Conservation (phyloP, 345 rosid species). For the Sonneratia alba region DNA sequence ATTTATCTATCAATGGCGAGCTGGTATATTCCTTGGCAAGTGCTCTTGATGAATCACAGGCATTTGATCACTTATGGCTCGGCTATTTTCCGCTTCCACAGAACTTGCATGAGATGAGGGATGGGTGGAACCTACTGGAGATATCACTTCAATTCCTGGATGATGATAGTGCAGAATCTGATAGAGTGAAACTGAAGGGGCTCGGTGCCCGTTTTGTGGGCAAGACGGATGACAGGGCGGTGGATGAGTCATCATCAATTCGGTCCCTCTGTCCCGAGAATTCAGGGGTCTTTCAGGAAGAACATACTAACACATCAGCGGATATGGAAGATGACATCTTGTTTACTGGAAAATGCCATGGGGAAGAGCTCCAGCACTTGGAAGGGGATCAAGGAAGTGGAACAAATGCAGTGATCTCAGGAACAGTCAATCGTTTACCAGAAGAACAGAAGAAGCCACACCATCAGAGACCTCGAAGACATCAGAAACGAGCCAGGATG, state of each 20-base stretch:
- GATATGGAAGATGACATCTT: background rate
- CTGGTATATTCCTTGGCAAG: background rate
- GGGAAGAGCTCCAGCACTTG: background rate
- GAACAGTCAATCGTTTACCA: background rate
- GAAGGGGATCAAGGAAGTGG: background rate
- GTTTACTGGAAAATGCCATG: background rate
- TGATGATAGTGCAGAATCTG: background rate
- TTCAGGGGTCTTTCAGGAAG: background rate
- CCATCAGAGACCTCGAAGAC: background rate
- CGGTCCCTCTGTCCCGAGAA: background rate
- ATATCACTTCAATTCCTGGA: background rate
- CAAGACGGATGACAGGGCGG: background rate
- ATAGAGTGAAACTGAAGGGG: background rate
- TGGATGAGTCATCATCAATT: background rate
- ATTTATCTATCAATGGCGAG: conserved; percentile 3
- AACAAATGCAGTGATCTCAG: background rate
- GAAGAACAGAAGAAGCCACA: background rate
- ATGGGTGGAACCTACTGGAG: background rate
- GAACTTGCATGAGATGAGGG: background rate
- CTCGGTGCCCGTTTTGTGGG: background rate
- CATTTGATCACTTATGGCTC: conserved; percentile 3
- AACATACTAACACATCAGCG: background rate
- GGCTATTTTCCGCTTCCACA: background rate
- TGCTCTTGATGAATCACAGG: background rate
- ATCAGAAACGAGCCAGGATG: background rate